These are phyloP conservation scores for Scutellaria galericulata DNA, from an alignment of 257 asterid genomes.

Conservation along the genomic window DNA sequence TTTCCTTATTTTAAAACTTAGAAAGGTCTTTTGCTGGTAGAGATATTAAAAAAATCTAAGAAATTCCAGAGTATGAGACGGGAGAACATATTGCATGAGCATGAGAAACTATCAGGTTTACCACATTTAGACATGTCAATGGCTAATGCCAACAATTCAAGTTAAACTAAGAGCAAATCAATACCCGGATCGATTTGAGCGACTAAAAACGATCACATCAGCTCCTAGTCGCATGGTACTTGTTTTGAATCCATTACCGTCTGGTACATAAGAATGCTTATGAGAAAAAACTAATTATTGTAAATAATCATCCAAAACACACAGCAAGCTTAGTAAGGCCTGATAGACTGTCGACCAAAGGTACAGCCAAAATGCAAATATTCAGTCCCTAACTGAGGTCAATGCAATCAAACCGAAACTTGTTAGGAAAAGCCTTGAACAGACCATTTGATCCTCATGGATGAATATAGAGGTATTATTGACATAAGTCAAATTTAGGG, in stretches of 20 bases:
- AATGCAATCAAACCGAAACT: constrained; percentile 19
- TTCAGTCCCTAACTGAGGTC: constrained; percentile 28
- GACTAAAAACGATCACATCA: constrained; percentile 85
- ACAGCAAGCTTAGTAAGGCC: constrained; percentile 17
- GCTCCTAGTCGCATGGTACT: constrained; percentile 98
- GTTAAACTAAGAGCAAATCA: constrained; percentile 29
- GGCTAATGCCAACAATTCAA: constrained; percentile 31
- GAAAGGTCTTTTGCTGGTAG: constrained; percentile 21
- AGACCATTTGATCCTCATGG: constrained; percentile 17
- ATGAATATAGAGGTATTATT: not conserved
- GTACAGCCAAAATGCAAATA: not conserved
- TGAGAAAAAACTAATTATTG: not conserved
- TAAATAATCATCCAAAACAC: constrained; percentile 29
- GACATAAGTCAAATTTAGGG: constrained; percentile 27
- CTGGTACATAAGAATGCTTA: constrained; percentile 47
- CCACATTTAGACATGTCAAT: constrained; percentile 3
- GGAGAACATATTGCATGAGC: constrained; percentile 18
- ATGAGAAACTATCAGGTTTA: constrained; percentile 7
- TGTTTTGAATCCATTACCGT: constrained; percentile 97
- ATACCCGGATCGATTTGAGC: constrained; percentile 77
- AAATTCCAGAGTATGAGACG: constrained; percentile 18
- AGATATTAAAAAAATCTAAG: constrained; percentile 19
- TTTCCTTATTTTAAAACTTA: constrained; percentile 3
- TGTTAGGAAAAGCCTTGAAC: constrained; percentile 19
- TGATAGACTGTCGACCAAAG: constrained; percentile 16